Conservation (phyloP, 106 monocot species). For the Ottelia alismoides region DNA sequence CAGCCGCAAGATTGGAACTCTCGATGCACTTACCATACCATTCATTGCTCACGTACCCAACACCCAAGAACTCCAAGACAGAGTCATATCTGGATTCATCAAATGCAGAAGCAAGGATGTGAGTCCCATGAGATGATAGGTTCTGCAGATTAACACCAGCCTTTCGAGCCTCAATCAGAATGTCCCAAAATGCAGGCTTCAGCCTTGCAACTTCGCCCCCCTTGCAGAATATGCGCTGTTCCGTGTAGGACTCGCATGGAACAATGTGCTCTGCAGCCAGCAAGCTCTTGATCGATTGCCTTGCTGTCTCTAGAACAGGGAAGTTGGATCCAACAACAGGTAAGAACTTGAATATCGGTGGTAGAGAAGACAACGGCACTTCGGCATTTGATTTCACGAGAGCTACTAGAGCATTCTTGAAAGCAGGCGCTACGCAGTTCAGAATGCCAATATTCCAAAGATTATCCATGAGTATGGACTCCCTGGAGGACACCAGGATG, state of each 20-base stretch:
- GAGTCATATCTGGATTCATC: background rate
- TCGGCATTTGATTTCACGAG: constrained; percentile 17
- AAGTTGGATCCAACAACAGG: constrained; percentile 18
- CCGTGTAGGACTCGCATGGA: constrained; percentile 19
- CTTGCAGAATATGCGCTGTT: constrained; percentile 7
- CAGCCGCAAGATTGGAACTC: constrained; percentile 1
- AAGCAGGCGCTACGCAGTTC: constrained; percentile 33
- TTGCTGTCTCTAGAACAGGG: constrained; percentile 15
- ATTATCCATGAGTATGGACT: constrained; percentile 28
- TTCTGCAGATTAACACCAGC: constrained; percentile 1
- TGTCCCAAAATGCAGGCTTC: constrained; percentile 2
- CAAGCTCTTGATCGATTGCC: constrained; percentile 20
- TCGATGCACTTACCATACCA: constrained; percentile 10
- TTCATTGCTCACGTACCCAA: constrained; percentile 1
- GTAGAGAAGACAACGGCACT: constrained; percentile 13
- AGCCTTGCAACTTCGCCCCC: background rate
- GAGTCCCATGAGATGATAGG: constrained; percentile 5
- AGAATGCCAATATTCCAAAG: constrained; percentile 52
- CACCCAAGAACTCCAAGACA: constrained; percentile 1
- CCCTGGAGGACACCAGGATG: constrained; percentile 36
- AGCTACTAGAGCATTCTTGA: constrained; percentile 20
- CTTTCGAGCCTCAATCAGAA: constrained; percentile 1
- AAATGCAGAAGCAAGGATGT: constrained; percentile 2
- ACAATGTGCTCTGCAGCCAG: constrained; percentile 21
- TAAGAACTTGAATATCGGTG: constrained; percentile 27